A percentile compares a stretch with the other conserved stretches of the same genome.
Evolutionary conservation across 352 stramenopile species (phyloP).

Genomic region (Pythium diclinum): DNA sequence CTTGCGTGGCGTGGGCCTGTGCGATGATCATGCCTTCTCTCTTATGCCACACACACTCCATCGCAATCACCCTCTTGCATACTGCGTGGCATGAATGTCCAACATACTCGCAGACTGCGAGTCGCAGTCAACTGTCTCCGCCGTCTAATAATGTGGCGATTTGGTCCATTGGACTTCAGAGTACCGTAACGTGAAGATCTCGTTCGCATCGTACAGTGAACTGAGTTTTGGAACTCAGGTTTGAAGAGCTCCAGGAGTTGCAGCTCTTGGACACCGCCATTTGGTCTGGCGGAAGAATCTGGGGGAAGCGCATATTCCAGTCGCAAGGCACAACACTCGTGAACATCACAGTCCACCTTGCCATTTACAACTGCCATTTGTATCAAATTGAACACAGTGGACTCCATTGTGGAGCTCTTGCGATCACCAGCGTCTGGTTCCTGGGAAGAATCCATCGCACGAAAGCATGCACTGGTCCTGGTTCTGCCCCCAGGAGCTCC

Average conservation of each 20-base stretch:
- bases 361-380: background rate
- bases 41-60: background rate
- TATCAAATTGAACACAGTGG: background rate
- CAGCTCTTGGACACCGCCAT: constrained; percentile 3
- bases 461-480: background rate
- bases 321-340: background rate
- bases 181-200: background rate
- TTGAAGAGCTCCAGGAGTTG: background rate
- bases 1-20: background rate
- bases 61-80: background rate
- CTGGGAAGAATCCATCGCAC: background rate
- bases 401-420: background rate
- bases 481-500: background rate
- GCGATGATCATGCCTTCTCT: background rate
- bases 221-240: constrained; percentile 18
- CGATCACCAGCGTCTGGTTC: constrained; percentile 1
- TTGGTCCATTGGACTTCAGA: too few species aligned
- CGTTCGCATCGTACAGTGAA: constrained; percentile 4
- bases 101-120: too few species aligned
- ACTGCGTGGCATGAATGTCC: background rate
- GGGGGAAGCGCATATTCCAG: background rate
- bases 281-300: constrained; percentile 19
- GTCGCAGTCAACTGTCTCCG: too few species aligned
- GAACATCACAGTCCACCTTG: background rate
- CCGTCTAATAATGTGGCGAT: too few species aligned